phyloP scores from a whole-genome alignment of 2,329 filamentous ascomycete genomes.

The Nemania sp. region DNA sequence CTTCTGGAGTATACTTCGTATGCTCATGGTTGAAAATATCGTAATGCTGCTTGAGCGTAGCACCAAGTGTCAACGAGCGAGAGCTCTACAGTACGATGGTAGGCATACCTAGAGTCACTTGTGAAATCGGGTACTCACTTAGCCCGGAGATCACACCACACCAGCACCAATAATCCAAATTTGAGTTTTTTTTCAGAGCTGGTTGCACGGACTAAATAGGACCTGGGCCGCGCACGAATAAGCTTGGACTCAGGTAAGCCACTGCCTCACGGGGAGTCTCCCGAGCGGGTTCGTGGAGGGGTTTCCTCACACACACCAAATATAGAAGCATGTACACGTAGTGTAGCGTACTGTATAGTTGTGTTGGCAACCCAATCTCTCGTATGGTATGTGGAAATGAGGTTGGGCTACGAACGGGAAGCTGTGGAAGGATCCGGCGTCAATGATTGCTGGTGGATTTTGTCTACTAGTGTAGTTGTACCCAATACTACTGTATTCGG shows the following conservation, averaged over 20 bases:
- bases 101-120: background rate
- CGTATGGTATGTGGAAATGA: background rate
- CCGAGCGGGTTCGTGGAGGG: background rate
- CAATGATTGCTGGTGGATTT: constrained; percentile 8
- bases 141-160: background rate
- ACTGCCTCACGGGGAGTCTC: constrained; percentile 4
- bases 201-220: constrained; percentile 2
- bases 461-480: background rate
- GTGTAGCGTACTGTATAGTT: background rate
- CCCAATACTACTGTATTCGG: too few species aligned
- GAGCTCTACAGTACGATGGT: constrained; percentile 12
- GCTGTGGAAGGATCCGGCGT: constrained; percentile 15
- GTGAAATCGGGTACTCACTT: background rate
- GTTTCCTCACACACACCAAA: background rate
- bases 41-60: too few species aligned
- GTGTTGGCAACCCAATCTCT: background rate
- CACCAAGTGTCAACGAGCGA: constrained; percentile 7
- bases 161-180: background rate
- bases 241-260: constrained; percentile 6
- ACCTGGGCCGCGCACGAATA: background rate
- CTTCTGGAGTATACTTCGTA: too few species aligned
- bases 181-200: background rate
- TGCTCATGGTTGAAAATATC: too few species aligned
- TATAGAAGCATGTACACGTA: constrained; percentile 2
- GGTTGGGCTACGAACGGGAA: constrained; percentile 4